A percentile compares a stretch with the other conserved stretches of the same genome.
Conservation (phyloP, 2,329 filamentous ascomycete species). For the Metarhizium robertsii region DNA sequence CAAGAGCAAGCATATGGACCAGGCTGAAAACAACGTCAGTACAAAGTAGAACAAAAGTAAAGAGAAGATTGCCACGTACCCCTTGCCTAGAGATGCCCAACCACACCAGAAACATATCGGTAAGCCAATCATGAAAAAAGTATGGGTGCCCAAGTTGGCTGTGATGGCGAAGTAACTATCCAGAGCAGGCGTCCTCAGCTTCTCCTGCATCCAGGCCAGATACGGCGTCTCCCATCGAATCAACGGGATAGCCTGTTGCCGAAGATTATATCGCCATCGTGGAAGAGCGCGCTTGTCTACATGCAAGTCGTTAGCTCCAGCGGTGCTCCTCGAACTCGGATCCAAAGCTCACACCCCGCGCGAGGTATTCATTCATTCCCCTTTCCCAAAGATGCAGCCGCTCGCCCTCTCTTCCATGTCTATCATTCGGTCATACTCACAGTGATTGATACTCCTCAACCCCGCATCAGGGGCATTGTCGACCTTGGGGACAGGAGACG, state of each 20-base stretch:
- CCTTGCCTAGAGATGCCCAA: slow-evolving; percentile 74
- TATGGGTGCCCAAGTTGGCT: slow-evolving; percentile 93
- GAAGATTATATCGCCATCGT: slow-evolving; percentile 77
- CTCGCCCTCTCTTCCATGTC: too few species aligned
- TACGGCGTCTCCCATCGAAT: slow-evolving; percentile 94
- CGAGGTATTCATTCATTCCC: background rate
- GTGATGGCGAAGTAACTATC: slow-evolving; percentile 97
- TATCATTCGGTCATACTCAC: slow-evolving; percentile 27
- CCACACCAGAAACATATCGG: slow-evolving; percentile 97
- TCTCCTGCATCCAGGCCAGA: slow-evolving; percentile 76
- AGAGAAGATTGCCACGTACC: slow-evolving; percentile 46
- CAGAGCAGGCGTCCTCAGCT: slow-evolving; percentile 69
- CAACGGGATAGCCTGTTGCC: slow-evolving; percentile 73
- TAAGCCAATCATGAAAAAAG: slow-evolving; percentile 94
- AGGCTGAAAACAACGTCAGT: slow-evolving; percentile 31
- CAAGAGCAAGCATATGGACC: slow-evolving; percentile 67
- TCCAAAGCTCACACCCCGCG: background rate
- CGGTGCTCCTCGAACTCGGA: background rate
- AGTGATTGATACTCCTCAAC: slow-evolving; percentile 70
- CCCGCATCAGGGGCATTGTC: slow-evolving; percentile 54
- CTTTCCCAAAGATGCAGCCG: background rate
- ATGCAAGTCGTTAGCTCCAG: slow-evolving; percentile 5
- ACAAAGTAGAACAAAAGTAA: background rate
- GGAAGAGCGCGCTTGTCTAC: slow-evolving; percentile 77
- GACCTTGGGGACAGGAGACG: slow-evolving; percentile 10